Conservation (phyloP, 108 stramenopile genomes). For the Conticribra weissflogii region DNA sequence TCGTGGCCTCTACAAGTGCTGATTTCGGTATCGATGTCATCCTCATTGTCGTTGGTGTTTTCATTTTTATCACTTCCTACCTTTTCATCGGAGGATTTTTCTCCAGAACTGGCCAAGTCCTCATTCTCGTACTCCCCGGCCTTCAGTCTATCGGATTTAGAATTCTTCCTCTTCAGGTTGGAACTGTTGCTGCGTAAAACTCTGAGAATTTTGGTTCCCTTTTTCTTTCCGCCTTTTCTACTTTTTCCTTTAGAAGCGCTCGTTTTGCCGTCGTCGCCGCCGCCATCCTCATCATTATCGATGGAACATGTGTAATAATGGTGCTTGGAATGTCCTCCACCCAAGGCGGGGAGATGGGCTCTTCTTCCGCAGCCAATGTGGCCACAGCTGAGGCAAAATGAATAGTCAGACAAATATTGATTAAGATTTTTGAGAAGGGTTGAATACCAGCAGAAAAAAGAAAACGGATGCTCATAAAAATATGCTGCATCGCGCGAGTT, state of each 20-base stretch:
- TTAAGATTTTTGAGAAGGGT: no score
- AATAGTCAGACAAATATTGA: not conserved
- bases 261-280: not conserved
- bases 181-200: slow-evolving; percentile 14
- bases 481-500: no score
- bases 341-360: slow-evolving; percentile 46
- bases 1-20: slow-evolving; percentile 32
- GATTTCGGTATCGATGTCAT: not conserved
- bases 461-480: no score
- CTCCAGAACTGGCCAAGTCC: slow-evolving; percentile 4
- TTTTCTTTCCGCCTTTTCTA: slow-evolving; percentile 25
- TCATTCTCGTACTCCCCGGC: not conserved
- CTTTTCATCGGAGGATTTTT: not conserved
- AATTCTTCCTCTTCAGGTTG: not conserved
- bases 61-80: slow-evolving; percentile 3
- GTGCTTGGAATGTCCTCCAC: slow-evolving; percentile 50
- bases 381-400: slow-evolving; percentile 24
- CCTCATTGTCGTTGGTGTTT: not conserved
- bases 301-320: slow-evolving; percentile 45
- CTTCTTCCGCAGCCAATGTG: slow-evolving; percentile 52
- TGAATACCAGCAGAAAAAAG: no score
- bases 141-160: not conserved
- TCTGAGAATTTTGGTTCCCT: slow-evolving; percentile 30
- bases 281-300: not conserved
- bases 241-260: slow-evolving; percentile 1